Evolutionary conservation across 1,284 basidiomycete genomes (phyloP), one percentile per base, ranked within the genome.

Genomic region (Fomitiporia mediterranea): DNA sequence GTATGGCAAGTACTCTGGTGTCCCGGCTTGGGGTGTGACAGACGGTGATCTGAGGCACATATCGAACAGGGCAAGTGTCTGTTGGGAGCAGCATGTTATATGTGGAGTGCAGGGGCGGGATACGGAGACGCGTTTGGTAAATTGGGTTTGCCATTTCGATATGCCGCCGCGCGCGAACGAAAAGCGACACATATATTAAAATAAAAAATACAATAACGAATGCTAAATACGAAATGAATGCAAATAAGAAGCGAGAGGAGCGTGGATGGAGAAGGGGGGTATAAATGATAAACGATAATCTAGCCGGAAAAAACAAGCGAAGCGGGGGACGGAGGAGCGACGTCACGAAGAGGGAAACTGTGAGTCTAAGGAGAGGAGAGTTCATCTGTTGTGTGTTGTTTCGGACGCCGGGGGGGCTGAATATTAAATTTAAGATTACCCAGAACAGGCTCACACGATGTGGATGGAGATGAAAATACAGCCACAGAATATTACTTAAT

Each of bases 381-480:
- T 46, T 46, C 47, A 49, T n/a, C 17, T 8, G 9, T 6, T 19
- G 47, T 49, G 42, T 43, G 13, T 43, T 11, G 21, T 23, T 34
- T 38, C 32, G 47, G 35, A 49, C 51, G 46, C 57, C 46, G 54
- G 38, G 48, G 21, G n/a, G n/a, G n/a, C n/a, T 23, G 35, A 58
- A 58, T 51, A 50, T 19, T 58, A 51, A 52, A 48, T 17, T 30
- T 34, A 57, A 56, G 30, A 39, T 56, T 47, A 17, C 25, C 28
- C 30, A 46, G 46, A 34, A 32, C 23, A 32, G 39, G 40, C 35
- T 53, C 51, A 32, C 51, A 53, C 51, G 51, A 44, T 44, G 51
- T 53, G 30, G 46, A 43, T 53, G 51, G 51, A 53, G 51, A 43
- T 53, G 51, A 53, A 53, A 44, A 46, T 44, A 53, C 28, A 53